Conservation (phyloP, 2,329 filamentous ascomycete genomes). For the Dactylellina parvicollis region DNA sequence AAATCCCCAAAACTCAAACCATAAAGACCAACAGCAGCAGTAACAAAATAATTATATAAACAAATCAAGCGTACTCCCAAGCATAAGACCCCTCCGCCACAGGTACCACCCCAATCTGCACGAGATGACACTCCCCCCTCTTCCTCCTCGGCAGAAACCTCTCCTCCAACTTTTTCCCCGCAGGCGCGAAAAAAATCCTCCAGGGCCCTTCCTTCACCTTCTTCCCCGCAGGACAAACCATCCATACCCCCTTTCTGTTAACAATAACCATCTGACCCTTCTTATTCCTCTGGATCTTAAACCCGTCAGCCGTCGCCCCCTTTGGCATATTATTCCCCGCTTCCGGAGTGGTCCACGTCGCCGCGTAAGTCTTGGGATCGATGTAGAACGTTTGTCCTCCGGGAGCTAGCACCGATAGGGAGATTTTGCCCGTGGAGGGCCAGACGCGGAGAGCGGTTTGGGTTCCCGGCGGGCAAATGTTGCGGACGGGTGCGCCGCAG, state of each 20-base stretch:
- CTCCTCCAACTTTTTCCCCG: neutral
- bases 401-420: neutral
- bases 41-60: too few relatives aligned
- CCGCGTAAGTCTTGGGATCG: neutral
- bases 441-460: neutral
- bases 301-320: neutral
- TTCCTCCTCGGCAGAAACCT: neutral
- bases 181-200: neutral
- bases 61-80: neutral
- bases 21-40: too few relatives aligned
- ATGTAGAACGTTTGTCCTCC: neutral
- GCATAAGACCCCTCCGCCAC: neutral
- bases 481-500: neutral
- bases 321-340: neutral
- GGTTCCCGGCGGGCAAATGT: neutral
- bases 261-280: too few relatives aligned
- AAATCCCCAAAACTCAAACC: too few relatives aligned
- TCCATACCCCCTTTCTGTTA: too few relatives aligned
- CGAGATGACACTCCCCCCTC: neutral
- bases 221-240: neutral
- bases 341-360: neutral
- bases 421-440: neutral
- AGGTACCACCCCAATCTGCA: neutral
- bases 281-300: neutral
- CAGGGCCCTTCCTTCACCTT: neutral